Percentiles rank a stretch among this genome's conserved stretches.
Evolutionary conservation across 108 stramenopile genomes (phyloP).

Genomic region (Conticribra guillardii): DNA sequence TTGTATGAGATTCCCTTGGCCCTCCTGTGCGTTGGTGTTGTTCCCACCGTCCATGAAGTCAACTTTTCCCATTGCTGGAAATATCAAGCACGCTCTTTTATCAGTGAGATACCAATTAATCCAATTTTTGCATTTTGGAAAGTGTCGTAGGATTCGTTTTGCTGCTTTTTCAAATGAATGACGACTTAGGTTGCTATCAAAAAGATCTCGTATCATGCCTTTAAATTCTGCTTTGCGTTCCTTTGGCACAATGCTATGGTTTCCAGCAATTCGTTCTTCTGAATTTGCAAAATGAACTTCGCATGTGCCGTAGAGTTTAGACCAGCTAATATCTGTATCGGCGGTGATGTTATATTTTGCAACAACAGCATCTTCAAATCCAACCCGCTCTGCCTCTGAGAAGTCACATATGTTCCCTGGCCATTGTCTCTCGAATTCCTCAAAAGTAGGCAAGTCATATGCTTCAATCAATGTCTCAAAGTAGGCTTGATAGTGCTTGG

Average conservation of each 20-base stretch:
- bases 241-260: too few relatives aligned
- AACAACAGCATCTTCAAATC: neutral
- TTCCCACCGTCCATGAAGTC: neutral
- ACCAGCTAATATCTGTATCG: neutral
- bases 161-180: neutral
- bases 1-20: neutral
- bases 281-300: too few relatives aligned
- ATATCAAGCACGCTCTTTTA: neutral
- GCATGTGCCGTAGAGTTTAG: neutral
- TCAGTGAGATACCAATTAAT: slow-evolving; percentile 5
- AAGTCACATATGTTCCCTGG: slow-evolving; percentile 10
- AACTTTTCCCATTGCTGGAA: neutral
- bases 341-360: neutral
- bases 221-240: too few relatives aligned
- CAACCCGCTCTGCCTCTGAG: neutral
- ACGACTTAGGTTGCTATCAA: neutral
- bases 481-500: neutral
- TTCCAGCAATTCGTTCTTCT: too few relatives aligned
- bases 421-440: neutral
- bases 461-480: neutral
- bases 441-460: neutral
- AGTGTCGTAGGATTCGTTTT: neutral
- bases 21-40: neutral
- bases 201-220: neutral
- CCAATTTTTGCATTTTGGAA: neutral